A percentile compares a stretch with the other conserved stretches of the same genome.
phyloP scores from a whole-genome alignment of 140 eudicot species.

The Ambrosia hybrid region DNA sequence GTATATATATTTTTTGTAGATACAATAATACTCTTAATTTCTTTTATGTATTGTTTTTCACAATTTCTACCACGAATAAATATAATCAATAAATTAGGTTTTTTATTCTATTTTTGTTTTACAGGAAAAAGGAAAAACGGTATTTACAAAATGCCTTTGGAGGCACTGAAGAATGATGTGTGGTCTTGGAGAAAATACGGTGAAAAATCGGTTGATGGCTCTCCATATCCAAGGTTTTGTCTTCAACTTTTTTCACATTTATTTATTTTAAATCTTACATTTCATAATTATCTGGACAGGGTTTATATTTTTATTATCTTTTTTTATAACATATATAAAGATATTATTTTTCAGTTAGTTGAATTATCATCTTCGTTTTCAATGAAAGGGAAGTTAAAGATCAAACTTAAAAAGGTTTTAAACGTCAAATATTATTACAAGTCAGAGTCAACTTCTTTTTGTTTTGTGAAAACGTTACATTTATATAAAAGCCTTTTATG shows the following conservation, averaged over 20 bases:
- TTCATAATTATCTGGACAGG: not conserved
- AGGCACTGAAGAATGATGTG: constrained; percentile 61
- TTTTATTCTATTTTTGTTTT: not conserved
- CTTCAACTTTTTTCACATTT: not conserved
- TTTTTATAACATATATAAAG: not conserved
- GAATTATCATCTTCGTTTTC: not conserved
- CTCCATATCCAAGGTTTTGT: constrained; percentile 73
- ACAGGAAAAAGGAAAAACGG: constrained; percentile 61
- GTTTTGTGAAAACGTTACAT: not conserved
- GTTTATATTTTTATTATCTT: too few relatives aligned
- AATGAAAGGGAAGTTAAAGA: not conserved
- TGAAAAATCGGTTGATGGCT: constrained; percentile 65
- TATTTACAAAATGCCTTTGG: constrained; percentile 71
- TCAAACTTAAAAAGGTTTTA: not conserved
- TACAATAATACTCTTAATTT: too few relatives aligned
- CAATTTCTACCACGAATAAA: too few relatives aligned
- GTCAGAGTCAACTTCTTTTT: not conserved
- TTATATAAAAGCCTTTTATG: not conserved
- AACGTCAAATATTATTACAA: not conserved
- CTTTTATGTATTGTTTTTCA: not conserved
- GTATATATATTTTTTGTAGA: too few relatives aligned
- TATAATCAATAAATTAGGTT: too few relatives aligned
- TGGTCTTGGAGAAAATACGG: constrained; percentile 92
- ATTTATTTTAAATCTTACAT: not conserved
- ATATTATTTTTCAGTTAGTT: not conserved